These are phyloP conservation scores for Dictyophora rubrovolvata DNA, from an alignment of 768 basidiomycete genomes.

Conservation along the genomic window DNA sequence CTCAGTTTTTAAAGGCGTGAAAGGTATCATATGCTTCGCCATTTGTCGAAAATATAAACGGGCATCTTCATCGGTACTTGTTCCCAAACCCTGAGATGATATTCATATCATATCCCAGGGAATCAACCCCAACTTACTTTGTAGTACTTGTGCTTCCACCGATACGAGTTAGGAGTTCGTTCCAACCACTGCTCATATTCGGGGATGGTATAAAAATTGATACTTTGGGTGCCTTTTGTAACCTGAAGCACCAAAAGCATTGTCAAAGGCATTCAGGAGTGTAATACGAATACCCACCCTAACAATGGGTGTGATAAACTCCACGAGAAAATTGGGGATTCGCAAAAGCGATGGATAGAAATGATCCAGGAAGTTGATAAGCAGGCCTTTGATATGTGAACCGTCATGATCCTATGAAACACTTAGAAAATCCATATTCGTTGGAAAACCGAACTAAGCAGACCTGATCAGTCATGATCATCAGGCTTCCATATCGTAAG, in stretches of 20 bases:
- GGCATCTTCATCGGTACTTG: constrained; percentile 81
- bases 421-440: neutral
- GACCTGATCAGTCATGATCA: constrained; percentile 99
- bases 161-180: constrained; percentile 60
- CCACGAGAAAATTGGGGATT: constrained; percentile 85
- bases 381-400: constrained; percentile 99
- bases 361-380: constrained; percentile 96
- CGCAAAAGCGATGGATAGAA: constrained; percentile 93
- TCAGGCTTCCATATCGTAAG: constrained; percentile 86
- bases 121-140: constrained; percentile 49
- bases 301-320: constrained; percentile 98
- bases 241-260: constrained; percentile 32
- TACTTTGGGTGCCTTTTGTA: constrained; percentile 62
- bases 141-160: constrained; percentile 93
- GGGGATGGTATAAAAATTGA: constrained; percentile 93
- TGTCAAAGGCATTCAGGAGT: neutral
- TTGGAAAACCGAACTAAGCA: constrained; percentile 14
- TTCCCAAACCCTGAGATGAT: constrained; percentile 79
- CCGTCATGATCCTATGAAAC: constrained; percentile 87
- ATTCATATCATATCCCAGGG: neutral
- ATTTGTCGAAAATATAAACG: constrained; percentile 90
- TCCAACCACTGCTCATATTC: constrained; percentile 93
- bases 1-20: constrained; percentile 67
- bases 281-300: constrained; percentile 43
- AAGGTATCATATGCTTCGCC: constrained; percentile 90